Evolutionary conservation across 179 eudicot species (phyloP).

Genomic region (Spinacia oleracea): DNA sequence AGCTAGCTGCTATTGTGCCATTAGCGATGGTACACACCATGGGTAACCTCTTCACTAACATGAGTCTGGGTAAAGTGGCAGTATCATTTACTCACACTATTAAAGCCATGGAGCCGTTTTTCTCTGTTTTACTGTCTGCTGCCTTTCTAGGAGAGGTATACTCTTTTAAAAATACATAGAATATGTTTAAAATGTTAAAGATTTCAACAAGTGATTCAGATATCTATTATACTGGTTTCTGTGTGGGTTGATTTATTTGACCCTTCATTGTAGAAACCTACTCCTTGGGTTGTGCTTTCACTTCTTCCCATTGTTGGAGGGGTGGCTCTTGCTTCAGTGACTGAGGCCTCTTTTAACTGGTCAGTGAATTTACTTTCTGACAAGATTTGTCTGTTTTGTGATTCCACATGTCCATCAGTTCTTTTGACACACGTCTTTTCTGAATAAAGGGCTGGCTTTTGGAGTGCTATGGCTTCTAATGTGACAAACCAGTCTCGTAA

Average conservation of each 20-base stretch:
- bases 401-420: neutral
- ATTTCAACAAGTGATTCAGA: neutral
- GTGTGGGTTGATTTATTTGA: neutral
- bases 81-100: constrained; percentile 98
- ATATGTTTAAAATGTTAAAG: neutral
- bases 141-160: constrained; percentile 87
- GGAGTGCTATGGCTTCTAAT: constrained; percentile 97
- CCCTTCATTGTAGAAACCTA: constrained; percentile 54
- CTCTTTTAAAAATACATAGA: neutral
- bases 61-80: constrained; percentile 98
- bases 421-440: neutral
- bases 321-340: constrained; percentile 83
- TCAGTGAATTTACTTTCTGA: constrained; percentile 31
- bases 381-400: neutral
- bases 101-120: constrained; percentile 98
- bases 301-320: constrained; percentile 94
- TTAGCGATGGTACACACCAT: constrained; percentile 81
- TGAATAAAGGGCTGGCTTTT: constrained; percentile 77
- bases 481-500: constrained; percentile 82
- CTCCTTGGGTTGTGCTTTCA: constrained; percentile 79
- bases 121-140: constrained; percentile 85
- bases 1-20: constrained; percentile 84
- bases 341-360: constrained; percentile 98
- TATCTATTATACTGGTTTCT: neutral
- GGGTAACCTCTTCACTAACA: constrained; percentile 94